phyloP scores from a whole-genome alignment of 129 eudicot genomes.

The Flaveria brownii region DNA sequence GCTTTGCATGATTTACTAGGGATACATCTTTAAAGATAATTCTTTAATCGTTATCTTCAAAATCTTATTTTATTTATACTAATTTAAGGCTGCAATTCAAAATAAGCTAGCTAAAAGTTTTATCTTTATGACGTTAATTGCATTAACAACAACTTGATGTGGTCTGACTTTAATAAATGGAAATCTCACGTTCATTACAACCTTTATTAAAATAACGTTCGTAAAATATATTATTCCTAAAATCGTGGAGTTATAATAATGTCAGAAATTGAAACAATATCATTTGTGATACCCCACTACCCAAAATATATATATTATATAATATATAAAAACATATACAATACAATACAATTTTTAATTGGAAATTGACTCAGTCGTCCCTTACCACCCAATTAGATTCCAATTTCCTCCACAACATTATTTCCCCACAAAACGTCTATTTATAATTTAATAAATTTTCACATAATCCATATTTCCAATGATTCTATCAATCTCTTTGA shows the following conservation, averaged over 20 bases:
- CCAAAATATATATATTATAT: neutral
- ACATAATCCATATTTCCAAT: too few species aligned
- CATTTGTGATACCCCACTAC: constrained; percentile 23
- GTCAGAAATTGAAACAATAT: constrained; percentile 13
- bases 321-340: too few species aligned
- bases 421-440: constrained; percentile 19
- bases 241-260: constrained; percentile 24
- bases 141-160: constrained; percentile 20
- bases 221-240: constrained; percentile 13
- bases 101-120: neutral
- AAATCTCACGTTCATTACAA: constrained; percentile 19
- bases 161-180: constrained; percentile 19
- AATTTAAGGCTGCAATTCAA: too few species aligned
- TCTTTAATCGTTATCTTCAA: too few species aligned
- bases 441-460: too few species aligned
- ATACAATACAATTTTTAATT: neutral
- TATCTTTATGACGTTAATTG: neutral
- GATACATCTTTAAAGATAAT: too few species aligned
- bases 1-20: too few species aligned
- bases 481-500: too few species aligned
- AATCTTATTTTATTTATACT: too few species aligned
- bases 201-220: neutral
- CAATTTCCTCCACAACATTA: constrained; percentile 26
- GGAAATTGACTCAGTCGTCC: constrained; percentile 28
- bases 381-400: constrained; percentile 25